phyloP scores from a whole-genome alignment of 495 filamentous ascomycete species.

The Elasticomyces elasticus region DNA sequence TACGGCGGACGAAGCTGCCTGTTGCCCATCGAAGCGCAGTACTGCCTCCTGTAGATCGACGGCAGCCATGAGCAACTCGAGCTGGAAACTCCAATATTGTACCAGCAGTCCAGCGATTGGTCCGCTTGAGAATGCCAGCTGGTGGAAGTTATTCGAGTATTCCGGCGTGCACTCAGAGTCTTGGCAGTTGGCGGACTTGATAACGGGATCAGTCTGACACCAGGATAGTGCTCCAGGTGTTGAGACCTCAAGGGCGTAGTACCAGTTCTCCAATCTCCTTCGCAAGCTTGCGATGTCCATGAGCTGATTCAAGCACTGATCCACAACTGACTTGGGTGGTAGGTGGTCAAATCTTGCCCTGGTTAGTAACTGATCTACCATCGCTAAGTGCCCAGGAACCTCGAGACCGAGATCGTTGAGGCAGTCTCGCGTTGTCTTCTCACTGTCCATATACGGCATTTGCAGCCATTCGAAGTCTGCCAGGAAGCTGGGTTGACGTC shows the following conservation, averaged over 20 bases:
- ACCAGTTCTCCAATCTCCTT: background rate
- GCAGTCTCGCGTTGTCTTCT: background rate
- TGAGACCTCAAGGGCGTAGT: background rate
- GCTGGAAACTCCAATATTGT: background rate
- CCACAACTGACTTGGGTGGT: background rate
- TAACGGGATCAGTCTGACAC: background rate
- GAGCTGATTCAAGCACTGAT: background rate
- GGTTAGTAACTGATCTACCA: background rate
- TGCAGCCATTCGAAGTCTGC: background rate
- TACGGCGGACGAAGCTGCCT: background rate
- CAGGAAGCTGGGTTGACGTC: background rate
- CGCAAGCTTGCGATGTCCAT: background rate
- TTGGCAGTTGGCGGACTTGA: background rate
- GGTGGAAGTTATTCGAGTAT: background rate
- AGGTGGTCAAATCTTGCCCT: background rate
- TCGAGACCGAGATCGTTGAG: background rate
- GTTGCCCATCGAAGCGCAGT: background rate
- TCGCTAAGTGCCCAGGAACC: background rate
- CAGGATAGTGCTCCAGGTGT: background rate
- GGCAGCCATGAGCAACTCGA: background rate
- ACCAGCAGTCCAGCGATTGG: background rate
- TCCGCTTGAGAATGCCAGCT: background rate
- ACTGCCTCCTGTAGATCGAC: background rate
- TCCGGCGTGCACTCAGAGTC: background rate
- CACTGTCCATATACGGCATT: background rate